Conservation (phyloP, 1,284 basidiomycete species). For the Coniferiporia sulphurascens region DNA sequence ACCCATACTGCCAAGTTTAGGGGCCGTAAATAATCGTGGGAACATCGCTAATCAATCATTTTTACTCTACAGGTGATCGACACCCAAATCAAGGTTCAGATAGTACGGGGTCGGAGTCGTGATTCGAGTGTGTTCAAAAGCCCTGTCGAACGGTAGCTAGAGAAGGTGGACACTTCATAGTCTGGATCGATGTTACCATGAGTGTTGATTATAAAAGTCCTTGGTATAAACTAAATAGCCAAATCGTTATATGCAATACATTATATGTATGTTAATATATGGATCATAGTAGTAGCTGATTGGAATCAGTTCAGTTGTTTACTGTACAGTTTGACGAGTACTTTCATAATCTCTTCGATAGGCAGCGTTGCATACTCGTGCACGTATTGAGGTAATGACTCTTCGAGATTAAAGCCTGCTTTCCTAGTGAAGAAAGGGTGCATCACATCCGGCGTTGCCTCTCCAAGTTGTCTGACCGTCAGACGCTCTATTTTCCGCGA, state of each 20-base stretch:
- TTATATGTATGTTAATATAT: no score
- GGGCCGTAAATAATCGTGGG: not conserved
- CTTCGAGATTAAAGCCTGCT: constrained; percentile 75
- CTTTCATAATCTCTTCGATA: constrained; percentile 82
- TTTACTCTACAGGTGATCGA: not conserved
- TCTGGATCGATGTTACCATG: no score
- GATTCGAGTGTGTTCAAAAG: no score
- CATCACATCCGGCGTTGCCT: constrained; percentile 85
- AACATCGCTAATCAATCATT: not conserved
- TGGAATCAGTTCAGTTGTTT: constrained; percentile 50
- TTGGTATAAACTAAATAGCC: no score
- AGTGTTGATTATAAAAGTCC: no score
- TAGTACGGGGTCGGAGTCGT: no score
- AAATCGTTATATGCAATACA: no score
- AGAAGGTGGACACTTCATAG: no score
- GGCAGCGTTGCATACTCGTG: constrained; percentile 83
- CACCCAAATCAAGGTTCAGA: no score
- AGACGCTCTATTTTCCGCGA: constrained; percentile 64
- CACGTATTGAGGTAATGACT: constrained; percentile 78
- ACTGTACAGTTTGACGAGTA: constrained; percentile 75
- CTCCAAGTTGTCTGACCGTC: constrained; percentile 79
- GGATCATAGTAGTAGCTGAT: no score
- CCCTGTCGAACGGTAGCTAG: no score
- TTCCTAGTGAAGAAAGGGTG: constrained; percentile 83
- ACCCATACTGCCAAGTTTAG: constrained; percentile 11